Evolutionary conservation across 2,329 filamentous ascomycete genomes (phyloP).

Genomic region (Sporothrix brunneoviolacea): DNA sequence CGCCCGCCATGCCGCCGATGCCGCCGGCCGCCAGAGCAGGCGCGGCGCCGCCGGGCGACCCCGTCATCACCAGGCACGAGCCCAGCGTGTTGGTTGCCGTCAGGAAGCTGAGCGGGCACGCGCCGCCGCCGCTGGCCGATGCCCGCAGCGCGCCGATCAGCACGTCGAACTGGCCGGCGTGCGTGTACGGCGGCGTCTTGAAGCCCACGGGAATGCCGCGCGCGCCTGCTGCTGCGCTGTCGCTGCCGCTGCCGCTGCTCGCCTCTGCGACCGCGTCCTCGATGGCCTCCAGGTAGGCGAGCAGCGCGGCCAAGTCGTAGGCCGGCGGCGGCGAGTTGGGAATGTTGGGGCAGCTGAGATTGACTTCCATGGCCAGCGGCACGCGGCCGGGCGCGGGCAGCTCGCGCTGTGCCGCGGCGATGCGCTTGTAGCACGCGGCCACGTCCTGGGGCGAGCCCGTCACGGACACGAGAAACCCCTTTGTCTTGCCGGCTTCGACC

Average conservation of each 20-base stretch:
- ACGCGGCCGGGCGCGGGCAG: constrained; percentile 26
- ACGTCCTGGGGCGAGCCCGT: constrained; percentile 58
- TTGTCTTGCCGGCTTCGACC: constrained; percentile 26
- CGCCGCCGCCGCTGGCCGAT: constrained; percentile 17
- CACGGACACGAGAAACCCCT: constrained; percentile 64
- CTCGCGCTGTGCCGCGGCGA: constrained; percentile 33
- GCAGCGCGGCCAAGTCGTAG: constrained; percentile 49
- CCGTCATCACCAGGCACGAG: constrained; percentile 52
- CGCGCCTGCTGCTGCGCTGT: neutral
- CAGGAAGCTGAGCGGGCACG: constrained; percentile 55
- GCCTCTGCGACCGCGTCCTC: constrained; percentile 9
- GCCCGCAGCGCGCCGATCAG: constrained; percentile 46
- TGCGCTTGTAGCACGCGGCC: constrained; percentile 44
- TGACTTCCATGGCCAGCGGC: constrained; percentile 64
- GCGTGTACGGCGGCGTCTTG: constrained; percentile 72
- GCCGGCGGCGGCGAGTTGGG: constrained; percentile 61
- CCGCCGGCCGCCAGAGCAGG: constrained; percentile 49
- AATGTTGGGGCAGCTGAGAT: constrained; percentile 75
- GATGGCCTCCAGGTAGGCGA: constrained; percentile 48
- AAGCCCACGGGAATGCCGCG: constrained; percentile 46
- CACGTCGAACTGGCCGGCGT: constrained; percentile 55
- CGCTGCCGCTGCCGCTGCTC: too few species aligned
- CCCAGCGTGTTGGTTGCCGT: constrained; percentile 70
- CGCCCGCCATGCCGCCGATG: too few species aligned
- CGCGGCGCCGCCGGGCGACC: constrained; percentile 22